Base-by-base conservation (phyloP, 331 rosid genomes). In the Rhamnella rubrinervis region DNA sequence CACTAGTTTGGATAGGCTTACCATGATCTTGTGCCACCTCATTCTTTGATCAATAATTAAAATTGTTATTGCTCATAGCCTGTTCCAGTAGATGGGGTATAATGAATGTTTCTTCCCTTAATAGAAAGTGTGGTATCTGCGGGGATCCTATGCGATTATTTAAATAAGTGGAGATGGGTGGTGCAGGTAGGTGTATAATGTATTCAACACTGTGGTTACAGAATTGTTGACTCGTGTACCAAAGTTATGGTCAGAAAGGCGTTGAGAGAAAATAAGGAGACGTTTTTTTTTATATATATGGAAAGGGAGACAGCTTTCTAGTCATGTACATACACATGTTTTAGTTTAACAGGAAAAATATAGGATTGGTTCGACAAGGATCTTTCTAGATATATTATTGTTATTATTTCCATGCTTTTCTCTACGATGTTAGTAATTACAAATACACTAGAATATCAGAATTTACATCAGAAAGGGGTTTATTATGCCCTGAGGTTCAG, bases 81-180 rank as follows among this genome's bases (percentile, higher is more conserved):
- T 73, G 40, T 16, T 50, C 74, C 50, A 20, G 1, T 16, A 31
- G 50, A 57, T 56, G 23, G 66, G 39, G 26, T 35, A 39, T 13
- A 61, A 31, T 57, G 66, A 55, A 31, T 66, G 47, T 59, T 59
- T 14, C 44, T 51, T 60, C n/a, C 49, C 14, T 9, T 44, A 44
- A 10, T 44, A 12, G 49, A 52, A 74, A 51, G 40, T 39, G 72
- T 59, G 57, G 57, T 19, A 50, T 59, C 53, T 66, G 63, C 67
- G 6, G 16, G 44, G 35, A 37, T 37, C 53, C 39, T 53, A 35
- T 14, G 49, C 28, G 66, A 40, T 55, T 74, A 13, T 17, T 8
- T 46, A 40, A 55, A 53, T 61, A 51, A 40, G 55, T 26, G 35
- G 69, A 51, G 64, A 44, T 37, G 31, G 55, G 44, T 75, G 0